These are phyloP conservation scores for Fusarium palustre DNA, from an alignment of 2,329 filamentous ascomycete genomes.

Conservation along the genomic window DNA sequence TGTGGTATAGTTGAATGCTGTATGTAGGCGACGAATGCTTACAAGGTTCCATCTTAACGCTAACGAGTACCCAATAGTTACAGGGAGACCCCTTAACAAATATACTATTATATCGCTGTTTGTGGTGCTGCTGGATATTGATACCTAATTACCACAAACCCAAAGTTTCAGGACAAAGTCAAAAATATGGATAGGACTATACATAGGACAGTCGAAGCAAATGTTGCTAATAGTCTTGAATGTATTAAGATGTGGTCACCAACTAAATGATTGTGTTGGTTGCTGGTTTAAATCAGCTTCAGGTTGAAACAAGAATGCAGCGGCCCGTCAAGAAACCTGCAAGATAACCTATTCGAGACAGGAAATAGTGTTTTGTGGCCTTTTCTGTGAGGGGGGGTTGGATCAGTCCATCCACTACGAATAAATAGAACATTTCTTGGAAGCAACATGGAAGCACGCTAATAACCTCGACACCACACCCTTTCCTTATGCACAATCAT, in stretches of 20 bases:
- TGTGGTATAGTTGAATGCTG: background rate
- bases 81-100: constrained; percentile 9
- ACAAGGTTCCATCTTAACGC: constrained; percentile 11
- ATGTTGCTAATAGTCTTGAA: background rate
- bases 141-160: background rate
- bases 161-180: background rate
- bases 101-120: constrained; percentile 5
- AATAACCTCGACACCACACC: constrained; percentile 27
- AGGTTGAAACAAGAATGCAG: background rate
- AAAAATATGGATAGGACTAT: background rate
- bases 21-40: background rate
- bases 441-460: constrained; percentile 35
- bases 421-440: constrained; percentile 31
- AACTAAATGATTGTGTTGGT: background rate
- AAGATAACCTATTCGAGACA: background rate
- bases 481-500: background rate
- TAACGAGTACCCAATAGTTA: constrained; percentile 18
- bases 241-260: background rate
- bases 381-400: background rate
- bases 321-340: background rate
- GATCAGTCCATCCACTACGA: background rate
- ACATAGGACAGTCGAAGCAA: background rate
- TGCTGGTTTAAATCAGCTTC: constrained; percentile 1
- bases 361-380: background rate
- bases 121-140: background rate